Base-by-base conservation (phyloP, 352 stramenopile species). In the Thalassiosira mediterranea region DNA sequence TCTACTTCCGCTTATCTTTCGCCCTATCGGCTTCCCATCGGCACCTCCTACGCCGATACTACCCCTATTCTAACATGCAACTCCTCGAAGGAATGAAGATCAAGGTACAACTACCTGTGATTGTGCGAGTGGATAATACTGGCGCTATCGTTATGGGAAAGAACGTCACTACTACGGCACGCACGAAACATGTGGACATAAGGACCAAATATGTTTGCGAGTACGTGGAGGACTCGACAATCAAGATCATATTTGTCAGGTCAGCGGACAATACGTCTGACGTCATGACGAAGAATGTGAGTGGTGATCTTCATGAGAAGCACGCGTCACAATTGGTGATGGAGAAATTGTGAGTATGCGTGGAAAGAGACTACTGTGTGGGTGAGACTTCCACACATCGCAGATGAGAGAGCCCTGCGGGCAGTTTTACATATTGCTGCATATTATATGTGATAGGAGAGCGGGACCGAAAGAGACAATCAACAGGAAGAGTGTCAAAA, bases 41-140 rank as follows among this genome's bases (percentile, higher is more conserved):
- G n/a, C n/a, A n/a, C n/a, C n/a, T n/a, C n/a, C n/a, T n/a, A n/a
- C n/a, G n/a, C n/a, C n/a, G n/a, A n/a, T n/a, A n/a, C n/a, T n/a
- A n/a, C n/a, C n/a, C n/a, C n/a, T n/a, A n/a, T 42, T 42, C 13
- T 42, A 13, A 13, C 34, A 7, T 42, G 13, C 28, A 60, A 25
- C 15, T 66, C 5, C 37, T 83, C 31, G 37, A 54, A 8, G 4
- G 1, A 10, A 67, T 68, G 64, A 53, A 47, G 32, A 63, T 79
- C 13, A 2, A 42, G 26, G 63, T 78, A 11, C 1, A 82, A 47
- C 28, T 37, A 28, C 76, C 67, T 21, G 38, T 72, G 3, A 68
- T 56, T 31, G 40, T 83, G 5, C 40, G 62, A 34, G 63, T 83
- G 4, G 76, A 76, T 32, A 83, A 83, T 37, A 53, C 59, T 11